These are phyloP conservation scores for Acer saccharum DNA, from an alignment of 345 rosid species.

Conservation along the genomic window DNA sequence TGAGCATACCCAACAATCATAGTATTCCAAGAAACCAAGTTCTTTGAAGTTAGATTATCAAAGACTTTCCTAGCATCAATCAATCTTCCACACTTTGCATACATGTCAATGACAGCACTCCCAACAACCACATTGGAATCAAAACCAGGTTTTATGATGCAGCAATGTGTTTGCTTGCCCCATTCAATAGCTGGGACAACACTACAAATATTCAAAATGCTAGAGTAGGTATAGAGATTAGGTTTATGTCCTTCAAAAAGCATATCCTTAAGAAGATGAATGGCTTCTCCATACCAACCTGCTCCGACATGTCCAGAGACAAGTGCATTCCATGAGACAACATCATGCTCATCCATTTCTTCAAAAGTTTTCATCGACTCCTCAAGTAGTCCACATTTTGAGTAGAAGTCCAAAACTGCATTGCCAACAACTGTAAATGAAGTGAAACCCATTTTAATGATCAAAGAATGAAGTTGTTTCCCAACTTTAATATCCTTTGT, in stretches of 20 bases:
- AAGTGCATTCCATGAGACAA: conserved; percentile 39
- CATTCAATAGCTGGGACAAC: conserved; percentile 31
- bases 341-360: conserved; percentile 35
- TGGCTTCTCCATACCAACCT: conserved; percentile 30
- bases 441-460: conserved; percentile 32
- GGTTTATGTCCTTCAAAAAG: conserved; percentile 26
- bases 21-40: conserved; percentile 40
- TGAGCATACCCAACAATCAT: conserved; percentile 39
- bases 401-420: conserved; percentile 34
- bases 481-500: conserved; percentile 26
- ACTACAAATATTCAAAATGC: conserved; percentile 28
- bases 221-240: conserved; percentile 30
- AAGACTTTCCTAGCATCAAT: conserved; percentile 35
- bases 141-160: conserved; percentile 36
- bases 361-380: conserved; percentile 27
- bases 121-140: conserved; percentile 33
- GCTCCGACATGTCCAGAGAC: conserved; percentile 29
- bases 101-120: conserved; percentile 39
- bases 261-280: conserved; percentile 27
- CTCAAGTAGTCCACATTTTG: conserved; percentile 32
- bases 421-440: conserved; percentile 28
- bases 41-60: conserved; percentile 29
- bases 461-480: conserved; percentile 36
- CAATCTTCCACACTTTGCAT: conserved; percentile 38
- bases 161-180: conserved; percentile 42